phyloP scores from a whole-genome alignment of 495 filamentous ascomycete genomes.

The Mycothermus thermophilus region DNA sequence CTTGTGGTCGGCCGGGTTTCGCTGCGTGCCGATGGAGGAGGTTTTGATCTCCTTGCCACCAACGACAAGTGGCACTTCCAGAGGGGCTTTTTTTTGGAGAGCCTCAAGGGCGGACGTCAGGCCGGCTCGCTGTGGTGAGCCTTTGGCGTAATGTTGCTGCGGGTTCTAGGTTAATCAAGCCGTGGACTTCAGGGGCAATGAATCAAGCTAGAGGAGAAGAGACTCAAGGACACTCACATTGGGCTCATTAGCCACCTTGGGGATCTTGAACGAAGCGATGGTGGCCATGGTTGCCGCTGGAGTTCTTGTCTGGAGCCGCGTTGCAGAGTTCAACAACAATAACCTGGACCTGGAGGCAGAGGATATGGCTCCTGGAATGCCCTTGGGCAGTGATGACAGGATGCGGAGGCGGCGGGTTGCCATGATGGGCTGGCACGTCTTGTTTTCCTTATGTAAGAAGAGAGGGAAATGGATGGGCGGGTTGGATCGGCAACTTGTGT shows the following conservation, averaged over 20 bases:
- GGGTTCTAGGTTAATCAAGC: no score
- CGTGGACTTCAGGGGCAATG: no score
- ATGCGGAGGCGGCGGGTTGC: constrained; percentile 10
- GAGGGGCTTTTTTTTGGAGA: constrained; percentile 43
- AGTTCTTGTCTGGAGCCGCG: constrained; percentile 5
- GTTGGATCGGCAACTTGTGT: constrained; percentile 6
- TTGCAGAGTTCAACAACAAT: neutral
- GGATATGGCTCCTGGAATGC: constrained; percentile 8
- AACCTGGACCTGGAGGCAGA: constrained; percentile 11
- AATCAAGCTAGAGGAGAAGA: no score
- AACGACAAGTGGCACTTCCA: constrained; percentile 66
- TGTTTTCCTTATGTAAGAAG: neutral
- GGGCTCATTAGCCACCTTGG: constrained; percentile 78
- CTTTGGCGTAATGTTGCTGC: constrained; percentile 78
- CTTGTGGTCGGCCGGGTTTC: constrained; percentile 60
- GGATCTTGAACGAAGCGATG: constrained; percentile 72
- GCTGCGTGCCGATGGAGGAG: constrained; percentile 42
- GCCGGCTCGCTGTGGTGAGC: constrained; percentile 58
- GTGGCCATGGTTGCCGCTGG: no score
- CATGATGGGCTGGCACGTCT: no score
- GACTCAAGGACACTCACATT: constrained; percentile 70
- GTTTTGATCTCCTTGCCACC: constrained; percentile 57
- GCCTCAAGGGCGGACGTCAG: constrained; percentile 55
- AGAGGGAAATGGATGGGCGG: neutral
- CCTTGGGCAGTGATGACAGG: constrained; percentile 10